Percentiles rank a stretch among this genome's conserved stretches.
Conservation (phyloP, 2,329 filamentous ascomycete species). For the Colletotrichum kahawae region DNA sequence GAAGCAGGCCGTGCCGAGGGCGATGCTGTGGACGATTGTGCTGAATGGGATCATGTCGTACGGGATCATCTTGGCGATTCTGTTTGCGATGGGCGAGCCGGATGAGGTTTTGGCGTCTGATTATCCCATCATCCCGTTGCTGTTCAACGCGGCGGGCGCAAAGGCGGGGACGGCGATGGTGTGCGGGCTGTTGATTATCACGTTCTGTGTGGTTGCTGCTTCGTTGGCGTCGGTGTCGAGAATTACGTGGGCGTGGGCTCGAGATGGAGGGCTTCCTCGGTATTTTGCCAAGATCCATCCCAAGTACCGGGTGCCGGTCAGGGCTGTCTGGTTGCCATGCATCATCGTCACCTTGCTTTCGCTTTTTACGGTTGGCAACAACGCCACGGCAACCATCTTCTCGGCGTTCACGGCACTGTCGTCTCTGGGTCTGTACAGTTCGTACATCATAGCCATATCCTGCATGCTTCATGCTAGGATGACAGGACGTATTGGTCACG, state of each 20-base stretch:
- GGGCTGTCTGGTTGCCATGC: slow-evolving; percentile 14
- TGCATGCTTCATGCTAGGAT: slow-evolving; percentile 17
- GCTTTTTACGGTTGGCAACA: slow-evolving; percentile 14
- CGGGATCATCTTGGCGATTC: slow-evolving; percentile 11
- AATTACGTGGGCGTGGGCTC: slow-evolving; percentile 15
- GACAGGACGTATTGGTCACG: slow-evolving; percentile 12
- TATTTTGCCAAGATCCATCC: slow-evolving; percentile 18
- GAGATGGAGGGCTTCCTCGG: slow-evolving; percentile 11
- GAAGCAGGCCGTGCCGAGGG: slow-evolving; percentile 16
- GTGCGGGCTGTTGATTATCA: slow-evolving; percentile 18
- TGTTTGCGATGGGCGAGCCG: slow-evolving; percentile 16
- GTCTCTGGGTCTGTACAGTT: slow-evolving; percentile 14
- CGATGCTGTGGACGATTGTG: slow-evolving; percentile 23
- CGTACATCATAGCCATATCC: slow-evolving; percentile 19
- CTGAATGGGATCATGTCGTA: slow-evolving; percentile 42
- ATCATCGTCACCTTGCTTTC: slow-evolving; percentile 14
- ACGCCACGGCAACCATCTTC: slow-evolving; percentile 18
- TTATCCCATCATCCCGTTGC: slow-evolving; percentile 13
- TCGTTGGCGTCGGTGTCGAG: slow-evolving; percentile 36
- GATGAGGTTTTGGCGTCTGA: slow-evolving; percentile 11
- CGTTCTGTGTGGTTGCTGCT: slow-evolving; percentile 31
- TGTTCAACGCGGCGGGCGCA: slow-evolving; percentile 9
- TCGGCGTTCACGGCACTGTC: slow-evolving; percentile 17
- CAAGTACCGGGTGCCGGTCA: slow-evolving; percentile 7
- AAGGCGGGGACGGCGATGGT: slow-evolving; percentile 16